Conservation (phyloP, 305 asterid species). For the Fraxinus albicans region DNA sequence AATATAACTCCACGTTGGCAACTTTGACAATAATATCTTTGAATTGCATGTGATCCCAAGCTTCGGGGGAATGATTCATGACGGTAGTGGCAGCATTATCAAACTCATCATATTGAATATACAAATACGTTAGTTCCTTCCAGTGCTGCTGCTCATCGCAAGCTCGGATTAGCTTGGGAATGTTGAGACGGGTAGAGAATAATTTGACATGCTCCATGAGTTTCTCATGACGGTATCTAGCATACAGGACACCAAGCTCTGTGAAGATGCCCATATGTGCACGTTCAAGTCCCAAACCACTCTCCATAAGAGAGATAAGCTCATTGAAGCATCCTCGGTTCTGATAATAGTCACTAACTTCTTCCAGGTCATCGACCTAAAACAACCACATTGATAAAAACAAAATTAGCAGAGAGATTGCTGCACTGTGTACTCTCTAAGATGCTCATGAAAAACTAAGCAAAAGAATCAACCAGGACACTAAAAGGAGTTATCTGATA, state of each 20-base stretch:
- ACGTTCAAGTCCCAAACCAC: slow-evolving; percentile 99
- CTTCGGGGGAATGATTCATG: slow-evolving; percentile 99
- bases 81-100: slow-evolving; percentile 99
- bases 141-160: slow-evolving; percentile 99
- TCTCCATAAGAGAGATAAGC: slow-evolving; percentile 97
- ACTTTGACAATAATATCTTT: slow-evolving; percentile 95
- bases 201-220: slow-evolving; percentile 98
- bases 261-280: slow-evolving; percentile 99
- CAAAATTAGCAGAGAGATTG: background rate
- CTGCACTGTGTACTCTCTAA: background rate
- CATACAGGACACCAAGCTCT: slow-evolving; percentile 96
- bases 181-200: slow-evolving; percentile 92
- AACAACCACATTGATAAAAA: slow-evolving; percentile 14
- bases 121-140: slow-evolving; percentile 92
- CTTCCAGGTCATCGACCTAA: slow-evolving; percentile 99
- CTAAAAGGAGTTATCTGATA: background rate
- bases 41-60: slow-evolving; percentile 99
- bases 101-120: slow-evolving; percentile 94
- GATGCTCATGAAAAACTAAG: slow-evolving; percentile 16
- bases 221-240: slow-evolving; percentile 98
- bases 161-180: slow-evolving; percentile 97
- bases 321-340: slow-evolving; percentile 98
- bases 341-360: slow-evolving; percentile 96
- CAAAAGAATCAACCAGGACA: background rate
- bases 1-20: slow-evolving; percentile 95